Evolutionary conservation across 768 basidiomycete genomes (phyloP).

Genomic region (Suillus decipiens): DNA sequence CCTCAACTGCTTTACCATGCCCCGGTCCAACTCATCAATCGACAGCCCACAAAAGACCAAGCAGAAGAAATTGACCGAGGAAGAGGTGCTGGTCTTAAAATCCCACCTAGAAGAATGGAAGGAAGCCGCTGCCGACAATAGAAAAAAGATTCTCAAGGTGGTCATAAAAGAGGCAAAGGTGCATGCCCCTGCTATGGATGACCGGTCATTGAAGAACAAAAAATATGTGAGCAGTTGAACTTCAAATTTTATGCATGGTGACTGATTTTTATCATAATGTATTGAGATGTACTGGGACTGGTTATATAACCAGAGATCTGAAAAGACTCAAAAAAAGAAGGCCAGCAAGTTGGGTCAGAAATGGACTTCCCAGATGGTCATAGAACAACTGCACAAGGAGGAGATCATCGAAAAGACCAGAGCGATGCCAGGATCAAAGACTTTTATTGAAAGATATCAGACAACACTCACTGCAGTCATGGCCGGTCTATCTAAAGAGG

Average conservation of each 20-base stretch:
- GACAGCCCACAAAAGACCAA: not conserved
- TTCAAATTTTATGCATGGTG: not conserved
- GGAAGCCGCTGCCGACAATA: not conserved
- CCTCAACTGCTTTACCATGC: not conserved
- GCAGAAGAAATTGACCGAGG: not conserved
- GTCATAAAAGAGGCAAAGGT: not conserved
- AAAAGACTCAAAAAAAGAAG: not conserved
- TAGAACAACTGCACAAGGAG: no score
- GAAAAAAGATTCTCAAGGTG: not conserved
- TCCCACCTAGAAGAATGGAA: conserved; percentile 4
- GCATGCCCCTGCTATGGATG: not conserved
- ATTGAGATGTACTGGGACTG: not conserved
- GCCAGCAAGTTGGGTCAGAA: not conserved
- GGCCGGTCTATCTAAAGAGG: not conserved
- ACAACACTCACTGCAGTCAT: not conserved
- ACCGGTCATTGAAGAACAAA: not conserved
- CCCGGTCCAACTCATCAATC: not conserved
- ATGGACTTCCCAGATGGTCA: not conserved
- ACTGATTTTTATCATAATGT: not conserved
- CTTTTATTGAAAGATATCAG: not conserved
- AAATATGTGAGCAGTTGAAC: not conserved
- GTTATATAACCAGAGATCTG: conserved; percentile 1
- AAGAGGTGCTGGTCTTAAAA: not conserved
- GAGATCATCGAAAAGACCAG: no score
- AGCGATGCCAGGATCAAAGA: not conserved